Evolutionary conservation across 2,329 filamentous ascomycete genomes (phyloP).

Genomic region (Zopfia rhizophila): DNA sequence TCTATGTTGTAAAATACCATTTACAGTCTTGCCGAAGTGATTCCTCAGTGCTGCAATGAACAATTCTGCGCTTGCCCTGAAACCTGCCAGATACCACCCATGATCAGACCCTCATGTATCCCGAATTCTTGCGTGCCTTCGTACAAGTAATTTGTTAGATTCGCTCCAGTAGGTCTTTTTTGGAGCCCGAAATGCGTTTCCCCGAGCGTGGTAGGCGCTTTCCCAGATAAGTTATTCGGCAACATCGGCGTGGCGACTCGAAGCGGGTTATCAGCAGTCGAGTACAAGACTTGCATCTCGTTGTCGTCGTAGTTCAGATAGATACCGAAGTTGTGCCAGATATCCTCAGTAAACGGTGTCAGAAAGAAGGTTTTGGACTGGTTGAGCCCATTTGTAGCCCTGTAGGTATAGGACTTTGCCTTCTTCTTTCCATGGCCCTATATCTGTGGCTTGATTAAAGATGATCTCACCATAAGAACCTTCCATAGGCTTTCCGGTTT

Average conservation of each 20-base stretch:
- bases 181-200: constrained; percentile 62
- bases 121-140: constrained; percentile 6
- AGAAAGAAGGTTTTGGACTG: constrained; percentile 8
- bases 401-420: constrained; percentile 8
- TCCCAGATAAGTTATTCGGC: constrained; percentile 26
- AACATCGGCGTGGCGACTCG: background rate
- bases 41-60: too few relatives aligned
- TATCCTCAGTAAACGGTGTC: background rate
- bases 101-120: constrained; percentile 3
- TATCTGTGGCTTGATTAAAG: background rate
- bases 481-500: constrained; percentile 4
- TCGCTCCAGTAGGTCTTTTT: constrained; percentile 5
- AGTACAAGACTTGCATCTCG: constrained; percentile 5
- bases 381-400: constrained; percentile 9
- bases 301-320: constrained; percentile 8
- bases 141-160: constrained; percentile 8
- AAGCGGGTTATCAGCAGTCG: background rate
- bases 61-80: background rate
- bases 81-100: constrained; percentile 11
- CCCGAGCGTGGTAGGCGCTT: constrained; percentile 73
- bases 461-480: constrained; percentile 6
- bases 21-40: too few relatives aligned
- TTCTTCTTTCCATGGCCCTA: background rate
- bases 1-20: too few relatives aligned
- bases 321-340: constrained; percentile 10